These are phyloP conservation scores for Tubosaeta sp. DNA, from an alignment of 768 basidiomycete genomes.

Conservation along the genomic window DNA sequence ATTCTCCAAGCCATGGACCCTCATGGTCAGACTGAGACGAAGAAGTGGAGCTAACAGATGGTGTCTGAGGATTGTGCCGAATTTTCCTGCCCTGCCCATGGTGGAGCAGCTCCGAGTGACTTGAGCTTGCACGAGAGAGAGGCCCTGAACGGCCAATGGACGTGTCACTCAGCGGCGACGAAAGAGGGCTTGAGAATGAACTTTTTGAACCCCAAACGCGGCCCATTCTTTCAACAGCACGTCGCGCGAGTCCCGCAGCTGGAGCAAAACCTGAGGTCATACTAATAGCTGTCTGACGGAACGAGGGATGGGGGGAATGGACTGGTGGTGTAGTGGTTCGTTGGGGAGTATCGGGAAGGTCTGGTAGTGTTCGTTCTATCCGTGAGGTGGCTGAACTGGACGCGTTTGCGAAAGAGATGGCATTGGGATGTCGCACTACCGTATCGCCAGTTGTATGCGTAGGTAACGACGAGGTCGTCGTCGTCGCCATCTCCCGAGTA, in stretches of 20 bases:
- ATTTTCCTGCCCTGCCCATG: conserved; percentile 31
- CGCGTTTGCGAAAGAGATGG: conserved; percentile 17
- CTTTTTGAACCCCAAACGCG: conserved; percentile 51
- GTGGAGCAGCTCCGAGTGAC: conserved; percentile 30
- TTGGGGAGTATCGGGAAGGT: conserved; percentile 23
- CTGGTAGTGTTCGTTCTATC: conserved; percentile 27
- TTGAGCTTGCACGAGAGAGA: conserved; percentile 39
- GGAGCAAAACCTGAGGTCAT: conserved; percentile 66
- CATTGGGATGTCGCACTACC: conserved; percentile 22
- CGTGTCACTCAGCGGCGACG: conserved; percentile 41
- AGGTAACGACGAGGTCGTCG: conserved; percentile 35
- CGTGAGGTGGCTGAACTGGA: conserved; percentile 26
- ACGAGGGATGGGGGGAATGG: conserved; percentile 28
- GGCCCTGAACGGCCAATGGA: conserved; percentile 32
- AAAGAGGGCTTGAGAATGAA: conserved; percentile 38
- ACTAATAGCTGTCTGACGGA: conserved; percentile 68
- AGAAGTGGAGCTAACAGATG: conserved; percentile 51
- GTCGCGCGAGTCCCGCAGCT: conserved; percentile 69
- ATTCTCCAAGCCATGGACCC: conserved; percentile 50
- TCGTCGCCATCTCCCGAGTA: conserved; percentile 38
- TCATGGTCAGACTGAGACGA: conserved; percentile 49
- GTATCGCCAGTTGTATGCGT: conserved; percentile 21
- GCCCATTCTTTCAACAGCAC: conserved; percentile 75
- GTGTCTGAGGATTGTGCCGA: conserved; percentile 54
- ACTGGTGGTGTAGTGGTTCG: conserved; percentile 6